These are phyloP conservation scores for Elasticomyces elasticus DNA, from an alignment of 495 filamentous ascomycete species.

Conservation along the genomic window DNA sequence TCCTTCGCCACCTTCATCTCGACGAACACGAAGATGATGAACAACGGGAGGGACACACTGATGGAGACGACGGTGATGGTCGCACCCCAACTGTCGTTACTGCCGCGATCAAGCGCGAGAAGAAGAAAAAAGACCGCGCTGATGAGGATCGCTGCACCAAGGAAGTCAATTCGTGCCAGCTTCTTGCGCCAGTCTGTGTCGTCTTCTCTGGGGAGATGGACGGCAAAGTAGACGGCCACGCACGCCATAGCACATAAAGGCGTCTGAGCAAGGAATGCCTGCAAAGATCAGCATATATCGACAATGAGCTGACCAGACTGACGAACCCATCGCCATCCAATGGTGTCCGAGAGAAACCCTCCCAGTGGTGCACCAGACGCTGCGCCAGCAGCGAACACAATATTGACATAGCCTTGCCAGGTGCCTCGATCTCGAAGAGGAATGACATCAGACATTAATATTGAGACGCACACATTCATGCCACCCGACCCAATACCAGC, in stretches of 20 bases:
- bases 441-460: slow-evolving; percentile 74
- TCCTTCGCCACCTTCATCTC: slow-evolving; percentile 62
- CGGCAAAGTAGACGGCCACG: slow-evolving; percentile 48
- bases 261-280: slow-evolving; percentile 49
- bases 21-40: slow-evolving; percentile 57
- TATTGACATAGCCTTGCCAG: slow-evolving; percentile 77
- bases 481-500: slow-evolving; percentile 76
- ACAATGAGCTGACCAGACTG: neutral
- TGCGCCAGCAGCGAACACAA: slow-evolving; percentile 63
- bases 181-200: slow-evolving; percentile 52
- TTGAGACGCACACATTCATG: slow-evolving; percentile 71
- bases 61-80: slow-evolving; percentile 51
- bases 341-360: slow-evolving; percentile 60
- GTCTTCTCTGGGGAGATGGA: slow-evolving; percentile 51
- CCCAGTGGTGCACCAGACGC: slow-evolving; percentile 65
- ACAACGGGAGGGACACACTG: slow-evolving; percentile 47
- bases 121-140: slow-evolving; percentile 61
- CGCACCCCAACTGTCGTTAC: slow-evolving; percentile 59
- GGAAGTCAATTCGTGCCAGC: slow-evolving; percentile 66
- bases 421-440: slow-evolving; percentile 67
- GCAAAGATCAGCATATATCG: neutral
- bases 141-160: slow-evolving; percentile 59
- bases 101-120: slow-evolving; percentile 67
- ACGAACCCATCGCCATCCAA: slow-evolving; percentile 70
- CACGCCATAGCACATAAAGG: slow-evolving; percentile 65